Evolutionary conservation across 2,329 filamentous ascomycete species (phyloP).

Genomic region (Penicillium occitanis): DNA sequence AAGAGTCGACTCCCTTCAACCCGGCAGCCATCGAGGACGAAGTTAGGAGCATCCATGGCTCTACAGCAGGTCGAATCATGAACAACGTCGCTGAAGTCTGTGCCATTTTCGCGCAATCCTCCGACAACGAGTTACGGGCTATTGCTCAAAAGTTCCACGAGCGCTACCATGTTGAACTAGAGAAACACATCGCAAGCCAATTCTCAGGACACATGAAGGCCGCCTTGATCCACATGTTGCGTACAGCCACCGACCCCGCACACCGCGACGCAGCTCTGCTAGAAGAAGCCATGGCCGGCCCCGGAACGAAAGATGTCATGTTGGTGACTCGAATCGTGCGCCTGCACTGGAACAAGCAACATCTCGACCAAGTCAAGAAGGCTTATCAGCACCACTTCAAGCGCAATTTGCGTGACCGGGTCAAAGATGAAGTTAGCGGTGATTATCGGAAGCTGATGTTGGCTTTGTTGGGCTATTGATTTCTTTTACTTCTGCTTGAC

Average conservation of each 20-base stretch:
- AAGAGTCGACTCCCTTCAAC: conserved; percentile 73
- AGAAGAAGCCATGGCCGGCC: conserved; percentile 83
- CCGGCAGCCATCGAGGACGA: conserved; percentile 73
- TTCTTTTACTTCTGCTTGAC: not conserved
- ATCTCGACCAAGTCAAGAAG: conserved; percentile 73
- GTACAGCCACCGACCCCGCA: conserved; percentile 73
- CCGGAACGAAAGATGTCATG: conserved; percentile 81
- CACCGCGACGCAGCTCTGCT: conserved; percentile 78
- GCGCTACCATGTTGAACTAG: conserved; percentile 68
- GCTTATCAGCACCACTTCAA: conserved; percentile 73
- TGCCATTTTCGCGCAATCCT: conserved; percentile 72
- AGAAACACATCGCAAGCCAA: conserved; percentile 72
- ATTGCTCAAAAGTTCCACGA: conserved; percentile 73
- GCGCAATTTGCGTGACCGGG: conserved; percentile 65
- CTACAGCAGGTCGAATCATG: conserved; percentile 67
- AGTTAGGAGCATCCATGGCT: conserved; percentile 72
- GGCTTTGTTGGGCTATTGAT: conserved; percentile 54
- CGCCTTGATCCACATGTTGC: conserved; percentile 77
- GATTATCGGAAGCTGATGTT: conserved; percentile 78
- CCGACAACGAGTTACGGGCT: conserved; percentile 79
- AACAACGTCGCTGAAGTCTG: conserved; percentile 58
- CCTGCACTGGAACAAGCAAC: conserved; percentile 76
- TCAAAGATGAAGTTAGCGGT: conserved; percentile 80
- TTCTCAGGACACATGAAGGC: conserved; percentile 93
- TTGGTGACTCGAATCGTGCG: conserved; percentile 76